These are phyloP conservation scores for Eugenia klotzschiana DNA, from an alignment of 441 rosid genomes.

Conservation along the genomic window DNA sequence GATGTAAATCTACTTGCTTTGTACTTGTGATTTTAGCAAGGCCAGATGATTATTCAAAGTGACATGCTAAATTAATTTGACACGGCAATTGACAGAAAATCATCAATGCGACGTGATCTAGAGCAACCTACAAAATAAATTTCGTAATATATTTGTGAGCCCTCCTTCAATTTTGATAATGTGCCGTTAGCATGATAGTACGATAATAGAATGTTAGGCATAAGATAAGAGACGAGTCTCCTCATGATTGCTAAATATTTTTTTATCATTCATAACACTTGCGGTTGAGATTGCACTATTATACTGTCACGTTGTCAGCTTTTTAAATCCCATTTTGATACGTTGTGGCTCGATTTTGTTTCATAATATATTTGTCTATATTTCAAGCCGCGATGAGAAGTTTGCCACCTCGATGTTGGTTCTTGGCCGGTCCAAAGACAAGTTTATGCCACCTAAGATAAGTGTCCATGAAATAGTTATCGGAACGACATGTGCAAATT, in stretches of 20 bases:
- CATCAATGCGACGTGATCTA: too few relatives aligned
- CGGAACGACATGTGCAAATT: not conserved
- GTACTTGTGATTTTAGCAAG: not conserved
- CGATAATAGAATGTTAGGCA: too few relatives aligned
- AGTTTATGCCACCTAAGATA: not conserved
- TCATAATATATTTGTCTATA: not conserved
- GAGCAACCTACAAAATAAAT: not conserved
- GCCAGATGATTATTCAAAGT: too few relatives aligned
- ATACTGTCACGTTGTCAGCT: too few relatives aligned
- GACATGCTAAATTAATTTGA: too few relatives aligned
- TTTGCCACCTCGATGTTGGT: not conserved
- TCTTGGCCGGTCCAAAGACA: not conserved
- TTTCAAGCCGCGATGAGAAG: not conserved
- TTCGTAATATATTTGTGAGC: not conserved
- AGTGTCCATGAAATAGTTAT: not conserved
- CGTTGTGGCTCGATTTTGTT: not conserved
- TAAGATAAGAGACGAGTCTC: too few relatives aligned
- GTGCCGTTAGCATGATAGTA: too few relatives aligned
- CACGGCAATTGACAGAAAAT: too few relatives aligned
- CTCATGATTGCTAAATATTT: too few relatives aligned
- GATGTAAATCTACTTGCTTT: not conserved
- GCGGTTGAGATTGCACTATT: too few relatives aligned
- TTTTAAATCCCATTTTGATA: not conserved
- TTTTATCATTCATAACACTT: too few relatives aligned
- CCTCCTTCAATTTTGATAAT: not conserved